These are phyloP conservation scores for Penicillium coprophilum DNA, from an alignment of 495 filamentous ascomycete genomes.

Conservation along the genomic window DNA sequence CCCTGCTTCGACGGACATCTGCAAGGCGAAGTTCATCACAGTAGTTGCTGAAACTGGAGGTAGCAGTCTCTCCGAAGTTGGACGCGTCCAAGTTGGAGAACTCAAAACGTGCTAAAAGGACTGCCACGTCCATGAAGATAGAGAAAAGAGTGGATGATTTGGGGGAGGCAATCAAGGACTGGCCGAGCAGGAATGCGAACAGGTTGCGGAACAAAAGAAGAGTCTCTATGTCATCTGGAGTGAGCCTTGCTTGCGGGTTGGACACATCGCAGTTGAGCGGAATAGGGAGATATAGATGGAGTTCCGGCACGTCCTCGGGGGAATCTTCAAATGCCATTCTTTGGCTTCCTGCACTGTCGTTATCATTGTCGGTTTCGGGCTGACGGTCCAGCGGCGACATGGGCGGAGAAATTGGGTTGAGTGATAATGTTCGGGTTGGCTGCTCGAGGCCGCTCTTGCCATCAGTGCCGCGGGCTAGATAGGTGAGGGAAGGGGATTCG, in stretches of 20 bases:
- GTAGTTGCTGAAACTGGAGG: constrained; percentile 71
- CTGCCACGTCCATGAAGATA: constrained; percentile 70
- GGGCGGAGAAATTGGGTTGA: constrained; percentile 45
- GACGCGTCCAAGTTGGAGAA: constrained; percentile 81
- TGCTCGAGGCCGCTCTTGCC: constrained; percentile 41
- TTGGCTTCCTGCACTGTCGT: constrained; percentile 45
- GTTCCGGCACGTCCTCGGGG: constrained; percentile 49
- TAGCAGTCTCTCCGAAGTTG: constrained; percentile 78
- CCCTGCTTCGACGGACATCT: constrained; percentile 78
- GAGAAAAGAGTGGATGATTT: constrained; percentile 66
- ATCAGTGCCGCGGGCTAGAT: constrained; percentile 65
- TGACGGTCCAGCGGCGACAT: constrained; percentile 36
- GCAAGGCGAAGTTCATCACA: constrained; percentile 72
- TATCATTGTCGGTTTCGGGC: constrained; percentile 37
- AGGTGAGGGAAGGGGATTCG: constrained; percentile 66
- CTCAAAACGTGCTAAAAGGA: constrained; percentile 67
- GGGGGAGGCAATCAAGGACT: constrained; percentile 76
- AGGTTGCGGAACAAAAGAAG: constrained; percentile 82
- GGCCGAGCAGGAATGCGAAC: constrained; percentile 82
- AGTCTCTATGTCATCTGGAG: constrained; percentile 60
- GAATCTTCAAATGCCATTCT: constrained; percentile 46
- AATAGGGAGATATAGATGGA: constrained; percentile 71
- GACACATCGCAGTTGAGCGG: constrained; percentile 51
- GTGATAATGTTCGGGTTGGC: constrained; percentile 40
- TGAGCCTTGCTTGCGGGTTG: constrained; percentile 37